phyloP scores from a whole-genome alignment of 1,284 basidiomycete genomes.

The Microbotryomycetes sp. region DNA sequence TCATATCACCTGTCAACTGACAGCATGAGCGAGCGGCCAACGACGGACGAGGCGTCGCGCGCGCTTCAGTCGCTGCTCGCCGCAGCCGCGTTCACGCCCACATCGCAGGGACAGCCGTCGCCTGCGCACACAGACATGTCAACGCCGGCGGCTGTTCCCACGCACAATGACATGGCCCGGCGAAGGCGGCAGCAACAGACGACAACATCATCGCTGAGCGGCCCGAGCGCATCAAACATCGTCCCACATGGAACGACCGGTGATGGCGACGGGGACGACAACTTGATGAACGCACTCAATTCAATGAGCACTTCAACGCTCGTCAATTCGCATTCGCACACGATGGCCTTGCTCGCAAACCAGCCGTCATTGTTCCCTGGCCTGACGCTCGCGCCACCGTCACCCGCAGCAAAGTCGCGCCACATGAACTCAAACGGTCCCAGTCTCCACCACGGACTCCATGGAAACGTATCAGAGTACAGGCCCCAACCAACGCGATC shows the following conservation, averaged over 20 bases:
- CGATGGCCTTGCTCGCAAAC: not conserved
- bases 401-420: not conserved
- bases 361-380: not conserved
- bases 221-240: not conserved
- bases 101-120: not conserved
- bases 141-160: not conserved
- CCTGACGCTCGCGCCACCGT: not conserved
- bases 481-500: slow-evolving; percentile 16
- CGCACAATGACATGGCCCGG: no score
- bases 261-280: not conserved
- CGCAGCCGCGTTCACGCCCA: not conserved
- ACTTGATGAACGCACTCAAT: not conserved
- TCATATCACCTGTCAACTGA: not conserved
- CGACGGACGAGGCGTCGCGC: not conserved
- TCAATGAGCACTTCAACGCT: not conserved
- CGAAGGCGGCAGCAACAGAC: not conserved
- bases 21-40: not conserved
- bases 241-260: not conserved
- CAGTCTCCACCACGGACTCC: not conserved
- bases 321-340: not conserved
- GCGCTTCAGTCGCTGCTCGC: slow-evolving; percentile 3
- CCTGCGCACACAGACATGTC: not conserved
- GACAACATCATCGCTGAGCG: no score
- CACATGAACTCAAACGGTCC: not conserved
- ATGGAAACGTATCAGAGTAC: slow-evolving; percentile 2